A percentile compares a stretch with the other conserved stretches of the same genome.
These are phyloP conservation scores for Globomyces pollinis-pini DNA, from an alignment of 192 early-diverging fungal species.

Conservation along the genomic window DNA sequence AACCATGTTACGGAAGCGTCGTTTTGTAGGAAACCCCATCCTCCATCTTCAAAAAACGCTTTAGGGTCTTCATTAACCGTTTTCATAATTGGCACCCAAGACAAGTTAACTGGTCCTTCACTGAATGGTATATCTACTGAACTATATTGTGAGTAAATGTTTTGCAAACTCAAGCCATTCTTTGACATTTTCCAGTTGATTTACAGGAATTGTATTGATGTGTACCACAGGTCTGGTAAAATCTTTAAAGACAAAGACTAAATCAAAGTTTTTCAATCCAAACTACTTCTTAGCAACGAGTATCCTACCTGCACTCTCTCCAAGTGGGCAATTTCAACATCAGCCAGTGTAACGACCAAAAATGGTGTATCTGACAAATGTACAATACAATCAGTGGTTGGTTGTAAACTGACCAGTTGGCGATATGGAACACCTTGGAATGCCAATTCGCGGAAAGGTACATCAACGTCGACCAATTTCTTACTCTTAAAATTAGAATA, in stretches of 20 bases:
- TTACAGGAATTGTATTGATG: slow-evolving; percentile 91
- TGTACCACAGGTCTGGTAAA: slow-evolving; percentile 81
- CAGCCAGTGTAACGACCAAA: slow-evolving; percentile 78
- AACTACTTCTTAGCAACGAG: slow-evolving; percentile 49
- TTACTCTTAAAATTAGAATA: slow-evolving; percentile 36
- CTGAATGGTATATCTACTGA: slow-evolving; percentile 86
- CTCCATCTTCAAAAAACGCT: slow-evolving; percentile 87
- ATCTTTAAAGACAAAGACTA: slow-evolving; percentile 97
- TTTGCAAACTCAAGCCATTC: slow-evolving; percentile 78
- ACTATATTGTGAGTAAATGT: slow-evolving; percentile 30
- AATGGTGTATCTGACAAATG: slow-evolving; percentile 92
- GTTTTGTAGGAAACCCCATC: slow-evolving; percentile 81
- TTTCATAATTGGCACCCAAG: slow-evolving; percentile 98
- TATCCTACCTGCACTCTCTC: slow-evolving; percentile 84
- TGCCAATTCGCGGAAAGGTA: slow-evolving; percentile 85
- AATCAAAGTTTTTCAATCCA: slow-evolving; percentile 96
- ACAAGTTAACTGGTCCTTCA: slow-evolving; percentile 89
- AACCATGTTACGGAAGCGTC: slow-evolving; percentile 41
- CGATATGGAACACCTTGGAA: slow-evolving; percentile 91
- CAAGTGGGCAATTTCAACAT: slow-evolving; percentile 91
- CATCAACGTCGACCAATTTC: slow-evolving; percentile 71
- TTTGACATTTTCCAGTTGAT: slow-evolving; percentile 86
- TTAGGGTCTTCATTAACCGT: slow-evolving; percentile 88
- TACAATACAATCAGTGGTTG: slow-evolving; percentile 92
- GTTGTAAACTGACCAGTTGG: slow-evolving; percentile 87